These are phyloP conservation scores for Ogataea corticis DNA, from an alignment of 805 yeast genomes.

Conservation along the genomic window DNA sequence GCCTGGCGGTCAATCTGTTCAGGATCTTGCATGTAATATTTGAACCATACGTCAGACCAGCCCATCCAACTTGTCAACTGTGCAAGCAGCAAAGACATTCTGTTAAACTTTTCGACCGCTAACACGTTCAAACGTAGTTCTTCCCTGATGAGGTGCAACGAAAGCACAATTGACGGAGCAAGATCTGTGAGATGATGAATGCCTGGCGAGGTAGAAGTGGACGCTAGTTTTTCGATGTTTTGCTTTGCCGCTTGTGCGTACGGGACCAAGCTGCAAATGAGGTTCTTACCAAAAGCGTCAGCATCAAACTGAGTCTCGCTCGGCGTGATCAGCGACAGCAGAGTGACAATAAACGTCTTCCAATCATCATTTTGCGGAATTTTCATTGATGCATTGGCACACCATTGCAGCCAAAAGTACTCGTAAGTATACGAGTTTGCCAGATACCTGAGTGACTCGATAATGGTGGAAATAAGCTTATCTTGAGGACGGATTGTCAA, in stretches of 20 bases:
- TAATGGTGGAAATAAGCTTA: constrained; percentile 43
- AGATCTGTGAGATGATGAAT: constrained; percentile 50
- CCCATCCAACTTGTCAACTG: constrained; percentile 68
- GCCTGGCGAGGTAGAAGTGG: constrained; percentile 14
- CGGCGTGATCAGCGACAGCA: constrained; percentile 53
- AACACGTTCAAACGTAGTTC: constrained; percentile 63
- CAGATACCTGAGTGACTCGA: constrained; percentile 51
- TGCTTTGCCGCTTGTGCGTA: constrained; percentile 22
- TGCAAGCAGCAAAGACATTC: constrained; percentile 55
- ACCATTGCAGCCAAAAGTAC: constrained; percentile 64
- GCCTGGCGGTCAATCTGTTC: constrained; percentile 39
- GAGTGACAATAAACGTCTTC: constrained; percentile 55
- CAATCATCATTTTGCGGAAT: constrained; percentile 51
- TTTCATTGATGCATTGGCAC: constrained; percentile 46
- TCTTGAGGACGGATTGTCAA: constrained; percentile 47
- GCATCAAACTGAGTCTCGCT: constrained; percentile 33
- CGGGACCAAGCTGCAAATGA: constrained; percentile 28
- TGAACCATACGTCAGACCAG: constrained; percentile 69
- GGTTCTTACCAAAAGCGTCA: constrained; percentile 17
- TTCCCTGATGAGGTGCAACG: constrained; percentile 77
- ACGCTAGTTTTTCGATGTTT: constrained; percentile 15
- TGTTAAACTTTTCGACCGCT: constrained; percentile 35
- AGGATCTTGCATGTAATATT: constrained; percentile 48
- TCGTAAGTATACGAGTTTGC: constrained; percentile 60
- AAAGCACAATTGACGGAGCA: constrained; percentile 61